These are phyloP conservation scores for Dalbergia oliveri DNA, from an alignment of 306 rosid genomes.

Conservation along the genomic window DNA sequence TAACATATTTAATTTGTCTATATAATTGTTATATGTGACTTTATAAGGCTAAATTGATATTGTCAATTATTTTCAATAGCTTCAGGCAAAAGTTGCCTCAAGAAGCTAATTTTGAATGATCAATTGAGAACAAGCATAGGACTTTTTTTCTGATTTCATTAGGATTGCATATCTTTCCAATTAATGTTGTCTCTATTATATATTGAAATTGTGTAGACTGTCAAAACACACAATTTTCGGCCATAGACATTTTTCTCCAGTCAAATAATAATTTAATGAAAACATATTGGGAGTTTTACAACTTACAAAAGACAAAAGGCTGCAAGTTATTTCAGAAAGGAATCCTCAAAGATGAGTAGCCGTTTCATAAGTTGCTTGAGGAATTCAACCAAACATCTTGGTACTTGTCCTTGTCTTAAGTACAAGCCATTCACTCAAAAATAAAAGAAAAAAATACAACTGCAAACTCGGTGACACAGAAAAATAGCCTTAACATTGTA, in stretches of 20 bases:
- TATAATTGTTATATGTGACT: neutral
- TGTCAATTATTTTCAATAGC: neutral
- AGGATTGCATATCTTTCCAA: neutral
- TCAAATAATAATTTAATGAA: neutral
- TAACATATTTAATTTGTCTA: constrained; percentile 15
- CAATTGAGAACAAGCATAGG: neutral
- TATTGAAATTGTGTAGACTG: neutral
- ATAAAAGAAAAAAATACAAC: neutral
- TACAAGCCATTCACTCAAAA: neutral
- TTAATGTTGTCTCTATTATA: neutral
- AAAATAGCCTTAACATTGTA: constrained; percentile 23
- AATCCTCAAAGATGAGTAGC: constrained; percentile 12
- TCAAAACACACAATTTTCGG: neutral
- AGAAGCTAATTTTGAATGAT: constrained; percentile 4
- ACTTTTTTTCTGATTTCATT: neutral
- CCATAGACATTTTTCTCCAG: neutral
- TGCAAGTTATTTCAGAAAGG: constrained; percentile 20
- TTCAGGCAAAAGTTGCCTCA: neutral
- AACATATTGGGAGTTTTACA: constrained; percentile 18
- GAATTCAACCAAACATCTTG: constrained; percentile 19
- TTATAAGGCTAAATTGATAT: constrained; percentile 18
- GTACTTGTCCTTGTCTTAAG: constrained; percentile 9
- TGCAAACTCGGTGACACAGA: neutral
- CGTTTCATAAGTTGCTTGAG: neutral
- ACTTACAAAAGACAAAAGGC: neutral